Percentiles rank a stretch among this genome's conserved stretches.
phyloP scores from a whole-genome alignment of 345 rosid genomes.

The Triadica sebifera region DNA sequence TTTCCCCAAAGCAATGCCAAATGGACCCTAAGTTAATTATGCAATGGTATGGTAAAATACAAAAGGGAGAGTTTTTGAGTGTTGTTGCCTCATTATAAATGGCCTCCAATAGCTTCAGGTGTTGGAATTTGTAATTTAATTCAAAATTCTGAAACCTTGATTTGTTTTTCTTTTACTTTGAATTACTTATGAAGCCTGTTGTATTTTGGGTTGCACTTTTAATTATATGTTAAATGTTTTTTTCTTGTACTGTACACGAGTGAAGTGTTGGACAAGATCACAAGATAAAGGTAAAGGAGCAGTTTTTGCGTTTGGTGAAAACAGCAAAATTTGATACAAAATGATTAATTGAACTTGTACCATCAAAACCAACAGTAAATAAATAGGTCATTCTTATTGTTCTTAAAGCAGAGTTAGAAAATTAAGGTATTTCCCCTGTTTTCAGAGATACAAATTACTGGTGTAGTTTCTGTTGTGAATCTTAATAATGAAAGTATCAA shows the following conservation, averaged over 20 bases:
- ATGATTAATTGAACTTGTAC: neutral
- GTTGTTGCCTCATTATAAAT: neutral
- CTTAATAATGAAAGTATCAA: neutral
- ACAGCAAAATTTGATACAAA: neutral
- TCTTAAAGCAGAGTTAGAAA: neutral
- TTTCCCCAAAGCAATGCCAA: too few relatives aligned
- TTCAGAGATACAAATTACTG: neutral
- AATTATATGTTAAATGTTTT: neutral
- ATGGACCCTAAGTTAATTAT: conserved; percentile 13
- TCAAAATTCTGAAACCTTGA: neutral
- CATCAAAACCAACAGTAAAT: neutral
- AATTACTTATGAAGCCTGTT: neutral
- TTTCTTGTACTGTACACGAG: neutral
- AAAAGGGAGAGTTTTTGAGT: neutral
- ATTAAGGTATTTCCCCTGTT: neutral
- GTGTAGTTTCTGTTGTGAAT: neutral
- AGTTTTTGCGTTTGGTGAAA: neutral
- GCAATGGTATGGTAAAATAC: neutral
- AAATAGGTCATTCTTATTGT: neutral
- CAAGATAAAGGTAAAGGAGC: neutral
- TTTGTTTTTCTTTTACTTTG: neutral
- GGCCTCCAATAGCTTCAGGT: neutral
- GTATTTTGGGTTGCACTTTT: neutral
- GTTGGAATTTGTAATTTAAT: neutral
- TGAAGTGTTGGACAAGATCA: neutral